These are phyloP conservation scores for Trichoderma koningii DNA, from an alignment of 2,329 filamentous ascomycete genomes.

Conservation along the genomic window DNA sequence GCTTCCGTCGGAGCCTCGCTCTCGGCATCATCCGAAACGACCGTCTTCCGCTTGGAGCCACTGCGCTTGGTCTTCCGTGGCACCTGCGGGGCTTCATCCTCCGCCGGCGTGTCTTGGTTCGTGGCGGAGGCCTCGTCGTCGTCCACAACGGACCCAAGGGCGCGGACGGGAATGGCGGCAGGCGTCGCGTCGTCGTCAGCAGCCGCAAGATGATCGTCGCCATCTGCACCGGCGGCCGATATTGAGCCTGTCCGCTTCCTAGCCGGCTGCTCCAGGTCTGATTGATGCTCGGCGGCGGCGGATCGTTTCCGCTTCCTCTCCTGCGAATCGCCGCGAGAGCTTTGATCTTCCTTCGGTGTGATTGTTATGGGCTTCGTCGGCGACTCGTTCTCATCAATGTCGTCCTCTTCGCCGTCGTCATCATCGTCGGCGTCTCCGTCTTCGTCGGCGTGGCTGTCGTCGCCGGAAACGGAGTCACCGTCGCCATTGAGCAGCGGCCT, in stretches of 20 bases:
- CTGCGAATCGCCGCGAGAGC: slow-evolving; percentile 39
- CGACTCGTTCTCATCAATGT: slow-evolving; percentile 42
- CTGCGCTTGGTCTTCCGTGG: slow-evolving; percentile 47
- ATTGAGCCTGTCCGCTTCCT: slow-evolving; percentile 59
- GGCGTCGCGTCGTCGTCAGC: slow-evolving; percentile 39
- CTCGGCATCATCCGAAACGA: slow-evolving; percentile 33
- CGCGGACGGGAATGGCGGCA: slow-evolving; percentile 41
- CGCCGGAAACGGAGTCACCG: slow-evolving; percentile 46
- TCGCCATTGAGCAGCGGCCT: slow-evolving; percentile 47
- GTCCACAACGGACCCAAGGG: slow-evolving; percentile 49
- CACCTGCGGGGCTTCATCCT: slow-evolving; percentile 39
- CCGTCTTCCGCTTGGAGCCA: slow-evolving; percentile 44
- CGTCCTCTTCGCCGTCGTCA: slow-evolving; percentile 40
- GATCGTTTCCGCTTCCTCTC: slow-evolving; percentile 56
- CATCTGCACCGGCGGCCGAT: slow-evolving; percentile 44
- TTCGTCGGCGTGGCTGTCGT: slow-evolving; percentile 40
- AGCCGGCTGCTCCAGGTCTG: slow-evolving; percentile 51
- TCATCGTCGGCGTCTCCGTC: slow-evolving; percentile 38
- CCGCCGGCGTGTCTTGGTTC: slow-evolving; percentile 36
- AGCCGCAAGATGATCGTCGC: slow-evolving; percentile 37
- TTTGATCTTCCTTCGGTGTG: slow-evolving; percentile 37
- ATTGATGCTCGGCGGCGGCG: slow-evolving; percentile 44
- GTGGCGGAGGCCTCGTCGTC: slow-evolving; percentile 45
- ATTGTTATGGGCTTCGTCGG: slow-evolving; percentile 38
- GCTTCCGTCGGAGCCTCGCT: slow-evolving; percentile 40